phyloP scores from a whole-genome alignment of 345 rosid species.

The Combretum micranthum region DNA sequence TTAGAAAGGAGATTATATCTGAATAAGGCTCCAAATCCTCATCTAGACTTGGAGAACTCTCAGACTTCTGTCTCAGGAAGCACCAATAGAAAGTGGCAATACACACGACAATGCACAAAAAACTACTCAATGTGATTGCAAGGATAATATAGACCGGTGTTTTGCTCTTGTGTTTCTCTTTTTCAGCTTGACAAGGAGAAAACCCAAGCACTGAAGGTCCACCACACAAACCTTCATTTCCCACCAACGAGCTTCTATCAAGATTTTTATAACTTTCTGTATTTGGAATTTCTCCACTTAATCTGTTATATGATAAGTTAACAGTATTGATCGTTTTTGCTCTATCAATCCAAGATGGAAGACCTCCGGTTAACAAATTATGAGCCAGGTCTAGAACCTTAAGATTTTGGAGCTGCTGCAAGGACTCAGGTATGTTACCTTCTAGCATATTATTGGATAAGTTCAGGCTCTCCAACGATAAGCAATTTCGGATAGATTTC shows the following conservation, averaged over 20 bases:
- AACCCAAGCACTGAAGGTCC: constrained; percentile 1
- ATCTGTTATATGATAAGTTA: constrained; percentile 9
- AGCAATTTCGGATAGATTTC: constrained; percentile 5
- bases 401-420: constrained; percentile 4
- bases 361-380: constrained; percentile 8
- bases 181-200: constrained; percentile 6
- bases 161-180: neutral
- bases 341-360: constrained; percentile 11
- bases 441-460: constrained; percentile 7
- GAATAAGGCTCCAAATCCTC: too few relatives aligned
- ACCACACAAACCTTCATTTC: constrained; percentile 13
- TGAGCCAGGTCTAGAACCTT: constrained; percentile 10
- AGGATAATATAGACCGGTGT: neutral
- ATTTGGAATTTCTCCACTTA: constrained; percentile 9
- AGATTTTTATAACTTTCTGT: constrained; percentile 6
- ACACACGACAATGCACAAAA: neutral
- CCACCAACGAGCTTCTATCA: constrained; percentile 7
- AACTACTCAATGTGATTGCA: neutral
- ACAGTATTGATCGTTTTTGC: neutral
- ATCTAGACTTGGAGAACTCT: too few relatives aligned
- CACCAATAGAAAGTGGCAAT: neutral
- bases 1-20: too few relatives aligned
- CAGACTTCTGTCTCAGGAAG: too few relatives aligned
- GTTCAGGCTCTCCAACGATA: constrained; percentile 7
- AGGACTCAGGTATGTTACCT: constrained; percentile 9